A percentile compares a stretch with the other conserved stretches of the same genome.
Evolutionary conservation across 768 basidiomycete genomes (phyloP).

Genomic region (Mrakia frigida): DNA sequence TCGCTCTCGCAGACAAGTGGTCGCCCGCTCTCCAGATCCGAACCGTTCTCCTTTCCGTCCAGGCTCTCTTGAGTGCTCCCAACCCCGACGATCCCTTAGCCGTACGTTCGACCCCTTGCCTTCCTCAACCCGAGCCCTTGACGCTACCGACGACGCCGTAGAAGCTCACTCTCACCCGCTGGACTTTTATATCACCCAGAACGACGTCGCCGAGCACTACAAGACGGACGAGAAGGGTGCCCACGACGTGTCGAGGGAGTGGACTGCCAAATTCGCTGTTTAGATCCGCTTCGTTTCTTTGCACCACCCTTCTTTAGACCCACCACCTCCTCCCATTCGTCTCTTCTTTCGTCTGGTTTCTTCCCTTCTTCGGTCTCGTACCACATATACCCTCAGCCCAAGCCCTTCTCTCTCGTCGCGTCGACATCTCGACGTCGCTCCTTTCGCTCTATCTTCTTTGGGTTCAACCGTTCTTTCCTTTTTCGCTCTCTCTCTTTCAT

Average conservation of each 20-base stretch:
- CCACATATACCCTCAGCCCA: too few species aligned
- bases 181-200: conserved; percentile 32
- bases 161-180: background rate
- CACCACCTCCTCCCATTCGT: too few species aligned
- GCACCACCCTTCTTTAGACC: too few species aligned
- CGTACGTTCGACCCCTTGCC: conserved; percentile 13
- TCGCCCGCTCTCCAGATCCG: conserved; percentile 97
- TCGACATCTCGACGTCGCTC: too few species aligned
- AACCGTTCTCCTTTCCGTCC: conserved; percentile 91
- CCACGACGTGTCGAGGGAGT: conserved; percentile 84
- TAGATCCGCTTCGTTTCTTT: background rate
- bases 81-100: conserved; percentile 60
- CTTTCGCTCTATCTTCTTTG: too few species aligned
- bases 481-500: too few species aligned
- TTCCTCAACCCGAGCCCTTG: background rate
- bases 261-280: conserved; percentile 82
- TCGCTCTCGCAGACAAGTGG: conserved; percentile 70
- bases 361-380: too few species aligned
- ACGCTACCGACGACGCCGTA: too few species aligned
- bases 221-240: conserved; percentile 95
- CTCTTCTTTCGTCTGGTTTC: too few species aligned
- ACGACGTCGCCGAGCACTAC: conserved; percentile 81
- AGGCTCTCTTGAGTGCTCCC: conserved; percentile 91
- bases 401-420: too few species aligned
- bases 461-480: too few species aligned